These are phyloP conservation scores for Rhodosorus marinus DNA, from an alignment of 23 red algal species.

Conservation along the genomic window DNA sequence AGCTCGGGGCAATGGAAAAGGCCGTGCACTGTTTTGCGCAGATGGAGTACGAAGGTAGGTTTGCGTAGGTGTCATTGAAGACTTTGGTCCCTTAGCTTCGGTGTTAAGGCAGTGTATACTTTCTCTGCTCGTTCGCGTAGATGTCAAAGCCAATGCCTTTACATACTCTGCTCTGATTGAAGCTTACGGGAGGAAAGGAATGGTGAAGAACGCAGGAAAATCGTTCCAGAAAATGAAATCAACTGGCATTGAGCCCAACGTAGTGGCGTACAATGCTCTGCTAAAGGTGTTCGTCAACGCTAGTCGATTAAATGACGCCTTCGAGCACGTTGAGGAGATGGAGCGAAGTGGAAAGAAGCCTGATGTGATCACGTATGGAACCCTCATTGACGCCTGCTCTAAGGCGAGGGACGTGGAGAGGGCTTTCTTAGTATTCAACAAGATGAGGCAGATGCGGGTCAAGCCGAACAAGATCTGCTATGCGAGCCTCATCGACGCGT, in stretches of 20 bases:
- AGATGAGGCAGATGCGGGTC: slow-evolving; percentile 26
- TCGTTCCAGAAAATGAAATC: slow-evolving; percentile 38
- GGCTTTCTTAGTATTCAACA: slow-evolving; percentile 60
- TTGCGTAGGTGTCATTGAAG: too few species aligned
- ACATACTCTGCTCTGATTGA: slow-evolving; percentile 87
- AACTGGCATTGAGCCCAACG: slow-evolving; percentile 45
- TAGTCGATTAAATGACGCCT: slow-evolving; percentile 30
- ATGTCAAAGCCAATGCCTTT: slow-evolving; percentile 67
- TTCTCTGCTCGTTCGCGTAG: too few species aligned
- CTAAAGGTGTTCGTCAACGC: slow-evolving; percentile 75
- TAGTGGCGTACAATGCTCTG: slow-evolving; percentile 91
- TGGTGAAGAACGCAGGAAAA: slow-evolving; percentile 26
- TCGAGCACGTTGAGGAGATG: slow-evolving; percentile 64
- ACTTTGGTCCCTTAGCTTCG: too few species aligned
- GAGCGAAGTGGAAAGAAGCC: slow-evolving; percentile 16
- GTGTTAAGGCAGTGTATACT: too few species aligned
- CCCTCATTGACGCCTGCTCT: slow-evolving; percentile 85
- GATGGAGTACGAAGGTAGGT: slow-evolving; percentile 20
- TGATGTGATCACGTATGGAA: slow-evolving; percentile 95
- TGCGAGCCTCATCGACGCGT: slow-evolving; percentile 58
- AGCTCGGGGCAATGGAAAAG: slow-evolving; percentile 19
- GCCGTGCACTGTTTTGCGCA: slow-evolving; percentile 24
- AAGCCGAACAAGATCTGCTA: slow-evolving; percentile 78
- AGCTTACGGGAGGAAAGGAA: slow-evolving; percentile 40
- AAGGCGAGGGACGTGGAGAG: slow-evolving; percentile 57